These are phyloP conservation scores for Mortierella sp. DNA, from an alignment of 371 early-diverging fungal species.

Conservation along the genomic window DNA sequence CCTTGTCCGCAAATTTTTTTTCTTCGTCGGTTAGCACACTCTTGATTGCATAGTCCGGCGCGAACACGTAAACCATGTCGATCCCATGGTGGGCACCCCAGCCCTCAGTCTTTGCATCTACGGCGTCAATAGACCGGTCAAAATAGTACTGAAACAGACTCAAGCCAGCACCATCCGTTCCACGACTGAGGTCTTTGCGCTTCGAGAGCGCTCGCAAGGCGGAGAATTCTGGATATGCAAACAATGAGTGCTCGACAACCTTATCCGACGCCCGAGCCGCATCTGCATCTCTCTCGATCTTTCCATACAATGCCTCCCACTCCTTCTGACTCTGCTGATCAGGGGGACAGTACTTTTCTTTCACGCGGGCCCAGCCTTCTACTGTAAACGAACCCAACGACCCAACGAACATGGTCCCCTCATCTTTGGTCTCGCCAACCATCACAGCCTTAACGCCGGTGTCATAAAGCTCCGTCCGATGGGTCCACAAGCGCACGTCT, in stretches of 20 bases:
- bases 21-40: slow-evolving; percentile 23
- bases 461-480: slow-evolving; percentile 19
- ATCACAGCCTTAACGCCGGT: slow-evolving; percentile 27
- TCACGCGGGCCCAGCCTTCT: slow-evolving; percentile 15
- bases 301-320: slow-evolving; percentile 33
- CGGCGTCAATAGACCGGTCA: slow-evolving; percentile 23
- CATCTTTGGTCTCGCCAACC: slow-evolving; percentile 30
- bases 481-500: slow-evolving; percentile 17
- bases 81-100: slow-evolving; percentile 41
- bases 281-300: slow-evolving; percentile 14
- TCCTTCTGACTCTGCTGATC: slow-evolving; percentile 7
- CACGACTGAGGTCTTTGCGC: slow-evolving; percentile 15
- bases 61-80: slow-evolving; percentile 38
- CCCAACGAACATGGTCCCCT: slow-evolving; percentile 23
- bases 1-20: slow-evolving; percentile 4
- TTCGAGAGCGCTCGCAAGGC: slow-evolving; percentile 32
- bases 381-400: slow-evolving; percentile 13
- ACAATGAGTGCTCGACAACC: slow-evolving; percentile 14
- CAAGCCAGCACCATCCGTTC: slow-evolving; percentile 4
- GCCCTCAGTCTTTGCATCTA: slow-evolving; percentile 8
- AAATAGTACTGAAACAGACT: slow-evolving; percentile 32
- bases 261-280: background rate
- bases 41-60: slow-evolving; percentile 15
- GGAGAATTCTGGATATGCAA: slow-evolving; percentile 18
- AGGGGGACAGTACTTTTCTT: slow-evolving; percentile 32